Base-by-base conservation (phyloP, 192 early-diverging fungal genomes). In the Dispira simplex region DNA sequence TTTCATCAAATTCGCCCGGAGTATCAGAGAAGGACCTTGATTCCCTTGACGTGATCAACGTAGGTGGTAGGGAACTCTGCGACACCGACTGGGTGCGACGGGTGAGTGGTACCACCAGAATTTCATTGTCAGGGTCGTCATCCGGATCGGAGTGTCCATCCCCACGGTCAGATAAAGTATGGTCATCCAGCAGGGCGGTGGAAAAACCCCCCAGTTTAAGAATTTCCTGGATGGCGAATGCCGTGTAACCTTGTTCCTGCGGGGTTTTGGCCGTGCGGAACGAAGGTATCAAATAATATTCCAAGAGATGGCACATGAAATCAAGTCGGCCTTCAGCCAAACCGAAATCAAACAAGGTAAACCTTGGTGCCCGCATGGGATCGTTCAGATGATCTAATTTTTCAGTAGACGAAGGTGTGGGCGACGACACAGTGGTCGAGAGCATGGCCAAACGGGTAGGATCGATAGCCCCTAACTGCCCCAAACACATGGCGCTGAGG, bases 391-490 rank as follows among this genome's bases (percentile, higher is more conserved):
- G 26, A n/a, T 53, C 10, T 9, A n/a, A 9, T 9, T 11, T 53
- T 25, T 53, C 10, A 3, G 32, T 26, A 11, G 25, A 11, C 3
- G n/a, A 10, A 5, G 59, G 4, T n/a, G n/a, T 18, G 16, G 23
- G 44, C 8, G 59, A 9, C 25, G 44, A 21, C 1, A 14, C 20
- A 10, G 4, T 9, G 16, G 43, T 20, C 3, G 14, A n/a, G 43
- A 44, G 20, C 14, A 39, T 25, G 12, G 75, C 65, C 4, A 90
- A 16, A 28, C 81, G 69, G 8, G 76, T 69, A 8, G 88, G 88
- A 65, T 90, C 85, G 10, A 75, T 67, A 3, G 85, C 88, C 8
- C 88, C 88, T 20, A 90, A 57, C 27, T 77, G 71, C 0, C 88
- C 88, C 1, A 90, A 65, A 65, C 87, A 86, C n/a, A 13, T 20